Percentiles rank a stretch among this genome's conserved stretches.
Evolutionary conservation across 2,329 filamentous ascomycete genomes (phyloP).

Genomic region (Falciphora oryzae): DNA sequence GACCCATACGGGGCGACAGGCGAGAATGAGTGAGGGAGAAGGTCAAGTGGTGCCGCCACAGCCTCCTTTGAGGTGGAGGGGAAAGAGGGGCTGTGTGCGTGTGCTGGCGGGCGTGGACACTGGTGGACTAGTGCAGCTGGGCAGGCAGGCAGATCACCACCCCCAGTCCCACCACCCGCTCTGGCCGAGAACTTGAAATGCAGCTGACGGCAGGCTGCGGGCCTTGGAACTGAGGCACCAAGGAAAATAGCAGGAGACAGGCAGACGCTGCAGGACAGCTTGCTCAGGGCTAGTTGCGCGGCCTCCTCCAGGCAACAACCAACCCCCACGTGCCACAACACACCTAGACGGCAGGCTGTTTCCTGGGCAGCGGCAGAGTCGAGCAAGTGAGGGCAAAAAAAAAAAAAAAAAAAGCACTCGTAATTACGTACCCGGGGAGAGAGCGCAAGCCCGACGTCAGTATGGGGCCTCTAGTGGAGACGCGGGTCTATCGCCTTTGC

Average conservation of each 20-base stretch:
- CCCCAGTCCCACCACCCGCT: neutral
- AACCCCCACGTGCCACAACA: neutral
- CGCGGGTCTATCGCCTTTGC: too few relatives aligned
- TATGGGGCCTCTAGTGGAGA: neutral
- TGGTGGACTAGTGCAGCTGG: neutral
- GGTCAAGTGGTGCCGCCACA: neutral
- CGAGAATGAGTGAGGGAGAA: neutral
- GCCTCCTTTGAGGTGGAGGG: neutral
- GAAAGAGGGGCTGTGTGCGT: neutral
- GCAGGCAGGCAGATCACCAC: conserved; percentile 1
- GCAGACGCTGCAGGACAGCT: neutral
- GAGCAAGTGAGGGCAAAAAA: neutral
- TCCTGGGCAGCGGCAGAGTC: neutral
- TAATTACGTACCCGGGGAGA: neutral
- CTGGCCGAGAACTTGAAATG: neutral
- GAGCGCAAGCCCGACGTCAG: neutral
- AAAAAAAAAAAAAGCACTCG: neutral
- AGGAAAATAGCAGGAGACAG: neutral
- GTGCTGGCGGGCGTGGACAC: neutral
- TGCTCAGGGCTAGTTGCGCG: neutral
- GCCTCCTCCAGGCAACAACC: neutral
- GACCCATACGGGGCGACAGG: neutral
- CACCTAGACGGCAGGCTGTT: neutral
- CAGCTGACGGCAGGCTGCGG: neutral
- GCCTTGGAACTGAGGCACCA: neutral